Evolutionary conservation across 495 filamentous ascomycete genomes (phyloP).

Genomic region (Staphylotrichum longicolle): DNA sequence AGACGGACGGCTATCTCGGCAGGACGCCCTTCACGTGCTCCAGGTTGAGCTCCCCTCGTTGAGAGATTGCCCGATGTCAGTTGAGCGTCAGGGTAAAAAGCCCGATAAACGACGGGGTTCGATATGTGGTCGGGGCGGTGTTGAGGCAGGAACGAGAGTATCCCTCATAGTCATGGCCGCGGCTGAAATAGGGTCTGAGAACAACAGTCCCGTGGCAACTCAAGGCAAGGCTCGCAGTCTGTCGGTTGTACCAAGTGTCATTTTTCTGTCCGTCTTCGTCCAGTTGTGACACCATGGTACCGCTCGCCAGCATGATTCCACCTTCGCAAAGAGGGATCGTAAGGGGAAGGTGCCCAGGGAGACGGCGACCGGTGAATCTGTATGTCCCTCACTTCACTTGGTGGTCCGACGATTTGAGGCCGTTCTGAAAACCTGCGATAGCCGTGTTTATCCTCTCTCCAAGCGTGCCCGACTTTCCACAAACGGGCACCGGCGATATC

Average conservation of each 20-base stretch:
- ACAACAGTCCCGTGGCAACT: not conserved
- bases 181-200: too few species aligned
- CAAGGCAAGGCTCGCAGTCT: not conserved
- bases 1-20: too few species aligned
- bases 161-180: too few species aligned
- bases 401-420: not conserved
- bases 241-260: not conserved
- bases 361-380: constrained; percentile 10
- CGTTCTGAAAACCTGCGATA: not conserved
- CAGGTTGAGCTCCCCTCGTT: too few species aligned
- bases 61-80: too few species aligned
- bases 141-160: too few species aligned
- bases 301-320: not conserved
- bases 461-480: not conserved
- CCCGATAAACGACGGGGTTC: too few species aligned
- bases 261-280: not conserved
- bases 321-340: too few species aligned
- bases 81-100: too few species aligned
- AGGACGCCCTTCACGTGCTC: too few species aligned
- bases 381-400: not conserved
- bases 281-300: not conserved
- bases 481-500: not conserved
- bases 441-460: not conserved
- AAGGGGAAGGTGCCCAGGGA: not conserved
- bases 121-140: too few species aligned